Evolutionary conservation across 192 early-diverging fungal genomes (phyloP).

Genomic region (Pilaira anomala): DNA sequence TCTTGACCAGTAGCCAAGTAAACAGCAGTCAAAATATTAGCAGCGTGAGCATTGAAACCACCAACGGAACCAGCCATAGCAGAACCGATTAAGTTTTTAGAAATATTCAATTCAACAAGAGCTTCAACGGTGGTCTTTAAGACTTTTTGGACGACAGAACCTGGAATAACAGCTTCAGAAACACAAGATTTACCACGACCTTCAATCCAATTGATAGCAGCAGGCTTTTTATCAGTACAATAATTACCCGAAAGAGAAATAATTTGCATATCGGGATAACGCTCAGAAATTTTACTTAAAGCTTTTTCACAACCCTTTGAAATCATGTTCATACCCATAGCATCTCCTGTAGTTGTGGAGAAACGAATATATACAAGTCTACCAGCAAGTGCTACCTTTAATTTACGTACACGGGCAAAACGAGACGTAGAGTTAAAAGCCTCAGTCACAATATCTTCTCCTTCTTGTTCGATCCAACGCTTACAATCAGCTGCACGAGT

Average conservation of each 20-base stretch:
- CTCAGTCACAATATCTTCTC: constrained; percentile 58
- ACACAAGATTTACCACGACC: constrained; percentile 93
- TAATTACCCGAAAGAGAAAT: constrained; percentile 89
- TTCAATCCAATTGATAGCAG: constrained; percentile 96
- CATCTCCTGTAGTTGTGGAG: constrained; percentile 88
- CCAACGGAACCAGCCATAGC: constrained; percentile 92
- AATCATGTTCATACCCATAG: constrained; percentile 99
- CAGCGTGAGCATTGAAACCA: constrained; percentile 93
- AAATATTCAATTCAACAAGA: constrained; percentile 75
- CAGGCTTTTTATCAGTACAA: constrained; percentile 95
- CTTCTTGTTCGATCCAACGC: constrained; percentile 69
- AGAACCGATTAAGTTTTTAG: constrained; percentile 90
- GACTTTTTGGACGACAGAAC: constrained; percentile 70
- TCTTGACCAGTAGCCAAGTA: constrained; percentile 94
- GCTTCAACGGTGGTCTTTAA: constrained; percentile 83
- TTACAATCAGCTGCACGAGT: constrained; percentile 63
- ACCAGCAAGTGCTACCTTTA: constrained; percentile 84
- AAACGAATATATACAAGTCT: constrained; percentile 85
- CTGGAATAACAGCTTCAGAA: constrained; percentile 80
- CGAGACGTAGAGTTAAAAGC: constrained; percentile 87
- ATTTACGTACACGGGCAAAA: constrained; percentile 77
- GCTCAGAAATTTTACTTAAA: constrained; percentile 54
- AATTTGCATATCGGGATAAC: constrained; percentile 73
- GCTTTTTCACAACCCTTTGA: constrained; percentile 92
- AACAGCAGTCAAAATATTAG: constrained; percentile 88